Evolutionary conservation across 805 yeast genomes (phyloP), one percentile per base, ranked within the genome.

Genomic region (Wickerhamiella galacta): DNA sequence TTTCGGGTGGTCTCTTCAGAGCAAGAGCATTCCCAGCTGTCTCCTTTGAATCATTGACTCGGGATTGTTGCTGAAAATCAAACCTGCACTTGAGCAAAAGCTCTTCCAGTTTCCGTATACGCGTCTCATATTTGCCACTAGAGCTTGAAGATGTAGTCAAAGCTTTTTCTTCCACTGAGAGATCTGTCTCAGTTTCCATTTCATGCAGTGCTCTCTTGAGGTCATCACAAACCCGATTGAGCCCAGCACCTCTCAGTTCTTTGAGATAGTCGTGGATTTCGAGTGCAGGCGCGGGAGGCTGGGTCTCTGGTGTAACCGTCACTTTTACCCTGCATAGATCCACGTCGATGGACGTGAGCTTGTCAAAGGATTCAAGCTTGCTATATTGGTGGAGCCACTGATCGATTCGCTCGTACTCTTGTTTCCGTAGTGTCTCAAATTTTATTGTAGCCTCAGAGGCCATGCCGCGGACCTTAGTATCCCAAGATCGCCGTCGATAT

Each of bases 371-470:
- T 7, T 40, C 42, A 12, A 36, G 22, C 14, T 38, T 19, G 31
- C 33, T 17, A 34, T 77, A 77, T 34, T 70, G 74, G 33, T 63
- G 58, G 4, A 63, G 39, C 94, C 93, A 82, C 23, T 64, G 61
- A 6, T 59, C 33, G 19, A 42, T 33, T 4, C 49, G 41, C 19
- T 56, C 43, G 83, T 63, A 35, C 61, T 61, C 34, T 56, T 54
- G 31, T 54, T 53, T 51, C 77, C 93, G 39, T 63, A 68, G 28
- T 66, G 73, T 16, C 66, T 65, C 32, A 72, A 50, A 34, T 62
- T 51, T 17, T 75, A 70, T 37, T 75, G 57, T 33, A 67, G 72
- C 42, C 6, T 33, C 12, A 8, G 74, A 83, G 18, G 71, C 53
- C 16, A 47, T 39, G 6, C 36, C 43, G 20, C 47, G 39, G 2